Evolutionary conservation across 2,329 filamentous ascomycete species (phyloP), one percentile per base, ranked within the genome.

Genomic region (Fusarium acutatum): DNA sequence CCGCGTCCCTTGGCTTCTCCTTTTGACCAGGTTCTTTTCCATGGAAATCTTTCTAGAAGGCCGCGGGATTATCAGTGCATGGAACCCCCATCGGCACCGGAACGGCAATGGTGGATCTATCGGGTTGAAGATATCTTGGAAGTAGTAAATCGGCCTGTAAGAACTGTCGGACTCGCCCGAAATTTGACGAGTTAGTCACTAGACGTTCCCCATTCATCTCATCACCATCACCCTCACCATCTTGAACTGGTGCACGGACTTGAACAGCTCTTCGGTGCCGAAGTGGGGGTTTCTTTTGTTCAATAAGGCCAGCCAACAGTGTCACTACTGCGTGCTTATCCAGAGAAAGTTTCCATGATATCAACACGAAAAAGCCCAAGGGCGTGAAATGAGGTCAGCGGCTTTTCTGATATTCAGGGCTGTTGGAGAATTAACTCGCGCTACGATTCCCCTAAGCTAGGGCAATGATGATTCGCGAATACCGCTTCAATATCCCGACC

Each of bases 1-100:
- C 44, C 50, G 47, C 61, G 50, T 32, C 30, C 24, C 49, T 64
- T 54, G 41, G 49, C 46, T 41, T 38, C 34, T 60, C 43, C 32
- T 22, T 18, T 24, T 47, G 58, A 59, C 64, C 71, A 60, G 61
- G 34, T 47, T 69, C 64, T 66, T 37, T 49, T 56, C 37, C 47
- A 59, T 46, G 53, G 34, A 57, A 57, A 18, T 49, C 69, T 43
- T 77, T 77, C 75, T 74, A 72, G 74, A 78, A 77, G 68, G 43
- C 60, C 64, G 67, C 64, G 66, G 73, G 75, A 67, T 69, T 54
- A 44, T 56, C 60, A 54, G 32, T 38, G 56, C 40, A 59, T 71
- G 64, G 56, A 53, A 30, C 49, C 49, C n/a, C 26, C 37, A 32
- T 77, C 75, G 73, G 72, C 69, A 71, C 75, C 75, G 75, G 57